Evolutionary conservation across 345 rosid species (phyloP), one percentile per base, ranked within the genome.

Genomic region (Bruguiera sexangula): DNA sequence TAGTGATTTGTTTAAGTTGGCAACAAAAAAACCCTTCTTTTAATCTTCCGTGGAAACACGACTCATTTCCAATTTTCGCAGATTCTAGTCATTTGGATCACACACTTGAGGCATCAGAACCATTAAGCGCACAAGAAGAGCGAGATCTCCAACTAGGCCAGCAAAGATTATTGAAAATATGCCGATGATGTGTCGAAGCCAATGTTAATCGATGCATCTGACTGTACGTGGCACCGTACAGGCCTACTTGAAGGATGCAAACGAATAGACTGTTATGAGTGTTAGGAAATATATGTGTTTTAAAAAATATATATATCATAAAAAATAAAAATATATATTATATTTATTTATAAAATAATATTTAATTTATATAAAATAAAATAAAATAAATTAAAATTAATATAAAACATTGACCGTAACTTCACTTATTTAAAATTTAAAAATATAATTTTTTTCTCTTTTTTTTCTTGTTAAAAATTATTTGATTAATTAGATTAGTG

Each of bases 1-100:
- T 9, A 88, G 97, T 67, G 95, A 91, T 72, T 56, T 91, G 60
- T 79, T 91, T 91, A 21, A 77, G 98, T 24, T 94, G 98, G 98
- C 89, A 94, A 72, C 73, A 88, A 69, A 85, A 71, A 68, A 74
- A 82, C 62, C 80, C 93, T 1, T 74, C 78, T 0, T 85, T 86
- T 59, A 74, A 76, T 51, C 91, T 91, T 36, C 87, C 93, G 1
- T 91, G 98, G 98, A 94, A 89, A 76, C 80, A 73, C 20, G 68
- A 81, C 61, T 57, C 84, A 2, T 75, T 89, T 6, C 90, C 98
- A 0, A 76, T 94, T 66, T 86, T 94, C 80, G 74, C 98, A 3
- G 83, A 81, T 36, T 80, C 85, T 1, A 91, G 88, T 56, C 93
- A 95, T 9, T 64, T 91, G 3, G 86, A 94, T 71, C 97, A 91